Evolutionary conservation across 768 basidiomycete species (phyloP).

Genomic region (Gloeostereum incarnatum): DNA sequence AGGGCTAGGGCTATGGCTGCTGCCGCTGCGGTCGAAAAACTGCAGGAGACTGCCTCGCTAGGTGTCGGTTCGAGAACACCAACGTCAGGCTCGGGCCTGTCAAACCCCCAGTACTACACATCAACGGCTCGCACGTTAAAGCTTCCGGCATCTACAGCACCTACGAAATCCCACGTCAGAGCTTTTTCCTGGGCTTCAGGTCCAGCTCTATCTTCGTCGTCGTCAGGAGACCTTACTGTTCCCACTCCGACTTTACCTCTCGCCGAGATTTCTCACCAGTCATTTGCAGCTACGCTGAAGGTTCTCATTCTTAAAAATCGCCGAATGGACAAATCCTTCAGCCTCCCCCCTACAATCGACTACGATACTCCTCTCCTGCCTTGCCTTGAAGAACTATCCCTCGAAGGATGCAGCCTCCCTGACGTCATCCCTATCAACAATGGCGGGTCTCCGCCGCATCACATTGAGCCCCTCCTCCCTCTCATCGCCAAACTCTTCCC

Average conservation of each 20-base stretch:
- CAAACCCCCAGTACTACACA: conserved; percentile 51
- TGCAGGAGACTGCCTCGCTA: conserved; percentile 8
- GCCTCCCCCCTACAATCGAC: conserved; percentile 31
- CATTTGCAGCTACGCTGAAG: conserved; percentile 50
- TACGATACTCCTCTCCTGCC: conserved; percentile 41
- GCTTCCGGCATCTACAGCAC: conserved; percentile 53
- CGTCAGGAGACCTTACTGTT: conserved; percentile 33
- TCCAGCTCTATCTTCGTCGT: conserved; percentile 13
- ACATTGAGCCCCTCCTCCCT: conserved; percentile 47
- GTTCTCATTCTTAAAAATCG: conserved; percentile 54
- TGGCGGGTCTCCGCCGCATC: too few species aligned
- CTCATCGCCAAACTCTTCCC: conserved; percentile 64
- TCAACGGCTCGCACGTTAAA: conserved; percentile 46
- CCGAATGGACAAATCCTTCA: conserved; percentile 56
- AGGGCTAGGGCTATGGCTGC: conserved; percentile 46
- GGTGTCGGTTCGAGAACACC: conserved; percentile 13
- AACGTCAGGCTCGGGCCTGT: conserved; percentile 1
- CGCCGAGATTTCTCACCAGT: conserved; percentile 45
- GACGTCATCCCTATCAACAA: conserved; percentile 44
- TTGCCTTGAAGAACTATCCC: conserved; percentile 58
- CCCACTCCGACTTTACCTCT: conserved; percentile 66
- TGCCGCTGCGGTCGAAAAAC: conserved; percentile 14
- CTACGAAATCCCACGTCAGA: conserved; percentile 47
- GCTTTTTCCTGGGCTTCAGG: conserved; percentile 55
- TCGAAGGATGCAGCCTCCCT: conserved; percentile 65